phyloP scores from a whole-genome alignment of 129 eudicot genomes.

The Centaurea solstitialis region DNA sequence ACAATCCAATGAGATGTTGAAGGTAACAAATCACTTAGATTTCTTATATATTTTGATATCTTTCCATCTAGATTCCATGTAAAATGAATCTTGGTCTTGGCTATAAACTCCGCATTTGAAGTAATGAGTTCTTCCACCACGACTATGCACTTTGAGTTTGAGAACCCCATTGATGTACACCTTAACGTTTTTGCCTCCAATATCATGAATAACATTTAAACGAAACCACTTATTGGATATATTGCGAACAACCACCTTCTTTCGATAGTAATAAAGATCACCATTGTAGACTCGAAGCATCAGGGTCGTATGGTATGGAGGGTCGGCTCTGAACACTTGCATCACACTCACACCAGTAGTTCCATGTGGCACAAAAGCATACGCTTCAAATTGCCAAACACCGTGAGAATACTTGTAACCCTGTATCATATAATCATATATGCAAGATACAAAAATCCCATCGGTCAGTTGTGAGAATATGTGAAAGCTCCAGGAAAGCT shows the following conservation, averaged over 20 bases:
- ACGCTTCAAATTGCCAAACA: constrained; percentile 54
- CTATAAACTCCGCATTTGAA: constrained; percentile 39
- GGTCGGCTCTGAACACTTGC: constrained; percentile 41
- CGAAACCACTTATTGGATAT: constrained; percentile 32
- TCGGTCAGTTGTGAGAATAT: not conserved
- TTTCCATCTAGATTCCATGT: constrained; percentile 38
- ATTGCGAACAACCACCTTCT: not conserved
- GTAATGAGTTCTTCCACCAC: constrained; percentile 19
- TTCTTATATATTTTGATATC: constrained; percentile 16
- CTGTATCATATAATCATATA: constrained; percentile 1
- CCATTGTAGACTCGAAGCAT: constrained; percentile 42
- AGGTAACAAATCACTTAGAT: not conserved
- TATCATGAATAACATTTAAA: constrained; percentile 29
- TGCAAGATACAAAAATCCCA: not conserved
- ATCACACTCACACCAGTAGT: constrained; percentile 43
- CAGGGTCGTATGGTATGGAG: constrained; percentile 30
- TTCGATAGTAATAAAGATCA: constrained; percentile 24
- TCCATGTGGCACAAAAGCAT: constrained; percentile 38
- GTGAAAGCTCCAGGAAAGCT: not conserved
- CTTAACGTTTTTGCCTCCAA: not conserved
- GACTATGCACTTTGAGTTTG: constrained; percentile 14
- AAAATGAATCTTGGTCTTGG: constrained; percentile 8
- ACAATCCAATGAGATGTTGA: not conserved
- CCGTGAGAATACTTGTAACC: constrained; percentile 45
- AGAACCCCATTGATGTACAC: constrained; percentile 31